Evolutionary conservation across 2,329 filamentous ascomycete genomes (phyloP).

Genomic region (Camillea tinctor): DNA sequence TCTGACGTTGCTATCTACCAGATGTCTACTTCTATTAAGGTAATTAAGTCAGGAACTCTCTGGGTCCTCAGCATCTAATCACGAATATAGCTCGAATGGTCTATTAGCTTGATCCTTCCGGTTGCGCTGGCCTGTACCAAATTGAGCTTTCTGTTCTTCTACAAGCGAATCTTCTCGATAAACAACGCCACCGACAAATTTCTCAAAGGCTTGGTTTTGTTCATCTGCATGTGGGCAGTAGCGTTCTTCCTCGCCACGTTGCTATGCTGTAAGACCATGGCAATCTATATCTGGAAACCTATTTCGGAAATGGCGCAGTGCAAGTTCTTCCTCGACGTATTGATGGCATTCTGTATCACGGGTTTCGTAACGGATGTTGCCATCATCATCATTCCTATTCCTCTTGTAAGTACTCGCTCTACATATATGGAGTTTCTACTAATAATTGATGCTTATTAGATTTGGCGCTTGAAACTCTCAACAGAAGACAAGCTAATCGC

Average conservation of each 20-base stretch:
- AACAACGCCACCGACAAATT: background rate
- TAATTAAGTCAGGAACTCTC: too few species aligned
- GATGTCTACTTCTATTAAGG: background rate
- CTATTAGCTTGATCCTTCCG: conserved; percentile 11
- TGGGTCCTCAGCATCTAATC: background rate
- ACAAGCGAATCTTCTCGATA: conserved; percentile 15
- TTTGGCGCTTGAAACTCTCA: conserved; percentile 15
- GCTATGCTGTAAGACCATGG: conserved; percentile 8
- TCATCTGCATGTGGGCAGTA: conserved; percentile 10
- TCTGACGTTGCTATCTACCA: background rate
- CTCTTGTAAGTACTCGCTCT: conserved; percentile 9
- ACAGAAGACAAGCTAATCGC: conserved; percentile 6
- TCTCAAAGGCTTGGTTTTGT: conserved; percentile 7
- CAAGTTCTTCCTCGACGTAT: background rate
- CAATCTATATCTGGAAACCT: conserved; percentile 3
- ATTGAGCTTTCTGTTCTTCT: conserved; percentile 17
- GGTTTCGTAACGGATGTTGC: conserved; percentile 11
- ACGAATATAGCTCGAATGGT: conserved; percentile 5
- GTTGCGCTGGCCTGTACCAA: conserved; percentile 15
- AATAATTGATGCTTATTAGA: conserved; percentile 1
- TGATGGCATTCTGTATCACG: conserved; percentile 4
- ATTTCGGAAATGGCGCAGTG: conserved; percentile 1
- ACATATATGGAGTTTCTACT: background rate
- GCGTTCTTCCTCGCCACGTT: conserved; percentile 14
- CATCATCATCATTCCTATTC: conserved; percentile 13